Evolutionary conservation across 805 yeast genomes (phyloP), one percentile per base, ranked within the genome.

Genomic region (Kuraishia cidri): DNA sequence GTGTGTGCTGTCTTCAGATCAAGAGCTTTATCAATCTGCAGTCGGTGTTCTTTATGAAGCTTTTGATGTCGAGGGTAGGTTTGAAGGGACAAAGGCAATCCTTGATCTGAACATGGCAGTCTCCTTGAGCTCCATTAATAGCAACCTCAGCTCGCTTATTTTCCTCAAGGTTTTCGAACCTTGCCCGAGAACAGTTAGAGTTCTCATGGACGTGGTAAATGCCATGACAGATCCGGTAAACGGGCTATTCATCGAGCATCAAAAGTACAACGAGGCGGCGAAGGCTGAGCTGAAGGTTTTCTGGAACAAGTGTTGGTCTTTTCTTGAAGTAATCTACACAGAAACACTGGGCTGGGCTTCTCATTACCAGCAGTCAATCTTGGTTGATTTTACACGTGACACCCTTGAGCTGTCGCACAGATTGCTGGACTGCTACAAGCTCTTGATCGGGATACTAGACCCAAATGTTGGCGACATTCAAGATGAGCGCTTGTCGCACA

Each of bases 331-430:
- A 64, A 71, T 85, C 2, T 84, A 82, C 42, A 61, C 63, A 26
- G 68, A 72, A 35, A 84, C 94, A 1, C 58, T 82, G 10, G 52
- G 52, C 3, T 90, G 98, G 98, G 86, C 96, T 0, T 55, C 66
- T 2, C 55, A 59, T 24, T 79, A 75, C 44, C 70, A 71, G 19
- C 61, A 70, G 14, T 61, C 65, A 0, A 69, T 69, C 31, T 61
- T 85, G 44, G 69, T 79, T 14, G 94, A 87, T 36, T 88, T 86
- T 44, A 83, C 96, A 2, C 71, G 94, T 50, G 95, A 86, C 48
- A 78, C 85, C 0, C 63, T 90, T 32, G 96, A 88, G 43, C 62
- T 84, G 21, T 79, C 94, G 37, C 77, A 79, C 39, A 53, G 66
- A 2, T 57, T 88, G 22, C 50, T 88, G n/a, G 76, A 69, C 35